Conservation (phyloP, 208 protist species). For the Trypanosoma platydactyli region DNA sequence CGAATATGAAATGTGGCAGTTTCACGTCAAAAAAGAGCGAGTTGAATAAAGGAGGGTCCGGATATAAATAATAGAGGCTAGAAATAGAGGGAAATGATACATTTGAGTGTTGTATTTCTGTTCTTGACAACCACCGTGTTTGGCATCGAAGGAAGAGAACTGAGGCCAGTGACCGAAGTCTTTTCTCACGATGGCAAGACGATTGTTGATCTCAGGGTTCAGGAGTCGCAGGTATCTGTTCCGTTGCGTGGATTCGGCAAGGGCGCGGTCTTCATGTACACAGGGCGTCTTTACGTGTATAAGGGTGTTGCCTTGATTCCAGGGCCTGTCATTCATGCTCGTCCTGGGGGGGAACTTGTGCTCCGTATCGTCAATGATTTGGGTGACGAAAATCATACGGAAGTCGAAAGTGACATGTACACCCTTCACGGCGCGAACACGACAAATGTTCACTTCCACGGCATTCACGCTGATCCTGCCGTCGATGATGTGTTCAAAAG, state of each 20-base stretch:
- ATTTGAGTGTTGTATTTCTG: constrained; percentile 11
- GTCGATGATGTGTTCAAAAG: constrained; percentile 74
- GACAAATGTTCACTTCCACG: constrained; percentile 87
- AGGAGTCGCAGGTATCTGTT: constrained; percentile 38
- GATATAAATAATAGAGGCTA: not conserved
- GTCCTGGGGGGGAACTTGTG: constrained; percentile 66
- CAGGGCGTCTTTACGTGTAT: constrained; percentile 60
- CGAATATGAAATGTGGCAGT: not conserved
- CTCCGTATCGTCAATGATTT: constrained; percentile 66
- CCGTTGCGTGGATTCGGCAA: constrained; percentile 41
- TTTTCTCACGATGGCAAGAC: constrained; percentile 46
- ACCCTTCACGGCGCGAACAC: constrained; percentile 68
- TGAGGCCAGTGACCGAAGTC: constrained; percentile 32
- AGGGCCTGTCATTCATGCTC: constrained; percentile 63
- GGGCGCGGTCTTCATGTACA: constrained; percentile 63
- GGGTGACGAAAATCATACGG: constrained; percentile 26
- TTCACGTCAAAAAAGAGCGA: not conserved
- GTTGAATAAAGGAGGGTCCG: not conserved
- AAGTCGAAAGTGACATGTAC: constrained; percentile 29
- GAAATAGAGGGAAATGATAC: not conserved
- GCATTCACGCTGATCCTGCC: constrained; percentile 68
- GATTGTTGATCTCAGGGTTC: constrained; percentile 47
- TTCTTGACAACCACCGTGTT: constrained; percentile 10
- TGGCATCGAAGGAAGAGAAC: constrained; percentile 10
- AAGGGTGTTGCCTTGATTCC: constrained; percentile 46